Percentiles rank a stretch among this genome's conserved stretches.
Conservation (phyloP, 1,284 basidiomycete genomes). For the Tausonia pullulans region DNA sequence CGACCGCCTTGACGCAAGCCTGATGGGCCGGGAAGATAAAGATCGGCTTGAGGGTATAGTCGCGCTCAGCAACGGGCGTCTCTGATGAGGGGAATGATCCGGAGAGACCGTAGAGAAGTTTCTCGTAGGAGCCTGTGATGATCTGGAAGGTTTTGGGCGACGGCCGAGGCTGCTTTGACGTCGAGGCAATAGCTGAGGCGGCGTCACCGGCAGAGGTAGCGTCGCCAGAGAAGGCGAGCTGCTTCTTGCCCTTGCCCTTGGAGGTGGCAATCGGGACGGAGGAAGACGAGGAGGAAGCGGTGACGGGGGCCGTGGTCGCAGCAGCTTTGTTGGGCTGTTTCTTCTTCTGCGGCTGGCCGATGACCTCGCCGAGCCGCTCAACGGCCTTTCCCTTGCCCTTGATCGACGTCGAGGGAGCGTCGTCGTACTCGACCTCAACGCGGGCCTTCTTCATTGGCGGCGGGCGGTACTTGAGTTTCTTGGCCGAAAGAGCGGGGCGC, state of each 20-base stretch:
- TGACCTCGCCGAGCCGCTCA: background rate
- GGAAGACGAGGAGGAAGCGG: slow-evolving; percentile 17
- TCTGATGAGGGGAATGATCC: slow-evolving; percentile 43
- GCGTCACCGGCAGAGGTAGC: background rate
- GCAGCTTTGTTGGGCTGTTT: background rate
- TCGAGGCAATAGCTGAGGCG: background rate
- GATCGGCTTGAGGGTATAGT: slow-evolving; percentile 52
- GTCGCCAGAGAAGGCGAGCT: slow-evolving; percentile 8
- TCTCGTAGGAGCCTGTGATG: slow-evolving; percentile 87
- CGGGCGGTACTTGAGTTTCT: slow-evolving; percentile 7
- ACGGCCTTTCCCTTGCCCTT: slow-evolving; percentile 1
- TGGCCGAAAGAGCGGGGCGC: background rate
- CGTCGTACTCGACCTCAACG: slow-evolving; percentile 15
- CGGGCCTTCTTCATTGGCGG: slow-evolving; percentile 19
- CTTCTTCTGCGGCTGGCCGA: no score
- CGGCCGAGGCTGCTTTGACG: slow-evolving; percentile 13
- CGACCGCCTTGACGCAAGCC: slow-evolving; percentile 79
- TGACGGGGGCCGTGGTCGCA: background rate
- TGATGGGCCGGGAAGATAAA: slow-evolving; percentile 97
- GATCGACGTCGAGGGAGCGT: background rate
- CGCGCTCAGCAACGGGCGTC: slow-evolving; percentile 19
- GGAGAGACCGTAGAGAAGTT: slow-evolving; percentile 81
- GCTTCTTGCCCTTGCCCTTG: slow-evolving; percentile 18
- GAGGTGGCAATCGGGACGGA: slow-evolving; percentile 30
- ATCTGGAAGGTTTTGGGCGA: slow-evolving; percentile 57